Conservation (phyloP, 345 rosid genomes). For the Populus simonii region DNA sequence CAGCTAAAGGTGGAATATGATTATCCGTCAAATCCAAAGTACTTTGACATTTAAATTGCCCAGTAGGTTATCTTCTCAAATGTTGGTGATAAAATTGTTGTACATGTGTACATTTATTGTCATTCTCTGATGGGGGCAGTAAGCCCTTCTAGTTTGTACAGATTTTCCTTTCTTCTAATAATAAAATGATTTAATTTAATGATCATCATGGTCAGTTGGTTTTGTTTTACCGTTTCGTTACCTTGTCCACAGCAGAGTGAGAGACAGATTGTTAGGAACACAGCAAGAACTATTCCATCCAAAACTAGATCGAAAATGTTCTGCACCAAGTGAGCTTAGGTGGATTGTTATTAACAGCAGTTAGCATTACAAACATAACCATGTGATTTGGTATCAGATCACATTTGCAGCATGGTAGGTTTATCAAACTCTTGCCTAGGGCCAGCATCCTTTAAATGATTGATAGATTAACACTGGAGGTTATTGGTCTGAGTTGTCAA, state of each 20-base stretch:
- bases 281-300: neutral
- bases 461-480: neutral
- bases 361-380: neutral
- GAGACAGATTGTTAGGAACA: neutral
- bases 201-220: neutral
- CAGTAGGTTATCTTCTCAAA: neutral
- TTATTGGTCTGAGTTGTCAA: neutral
- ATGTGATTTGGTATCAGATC: neutral
- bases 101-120: conserved; percentile 24
- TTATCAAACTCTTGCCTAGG: neutral
- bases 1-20: conserved; percentile 27
- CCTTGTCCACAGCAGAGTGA: neutral
- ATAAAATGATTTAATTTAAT: conserved; percentile 17
- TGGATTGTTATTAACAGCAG: neutral
- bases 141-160: conserved; percentile 15
- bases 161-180: neutral
- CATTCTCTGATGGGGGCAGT: conserved; percentile 7
- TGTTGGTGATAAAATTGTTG: conserved; percentile 13
- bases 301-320: neutral
- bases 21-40: conserved; percentile 25
- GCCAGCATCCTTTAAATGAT: neutral
- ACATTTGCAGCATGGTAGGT: no score
- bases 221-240: neutral
- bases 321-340: neutral
- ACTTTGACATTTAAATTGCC: conserved; percentile 20